These are phyloP conservation scores for Daldinia grandis DNA, from an alignment of 495 filamentous ascomycete genomes.

Conservation along the genomic window DNA sequence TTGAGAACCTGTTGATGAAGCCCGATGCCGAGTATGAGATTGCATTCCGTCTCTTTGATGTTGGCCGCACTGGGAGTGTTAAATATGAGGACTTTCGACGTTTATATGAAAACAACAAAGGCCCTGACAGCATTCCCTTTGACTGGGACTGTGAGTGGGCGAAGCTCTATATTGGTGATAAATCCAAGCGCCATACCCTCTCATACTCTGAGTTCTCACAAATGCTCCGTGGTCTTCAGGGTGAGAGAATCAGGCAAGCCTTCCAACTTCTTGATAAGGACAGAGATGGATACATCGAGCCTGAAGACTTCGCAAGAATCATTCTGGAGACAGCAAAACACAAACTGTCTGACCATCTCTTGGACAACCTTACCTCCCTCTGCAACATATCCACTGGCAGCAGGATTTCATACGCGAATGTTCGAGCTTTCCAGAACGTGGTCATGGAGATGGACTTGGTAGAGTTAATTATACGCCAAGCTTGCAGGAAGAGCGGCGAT, in stretches of 20 bases:
- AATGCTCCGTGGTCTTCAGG: slow-evolving; percentile 95
- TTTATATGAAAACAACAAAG: slow-evolving; percentile 85
- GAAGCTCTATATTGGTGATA: slow-evolving; percentile 88
- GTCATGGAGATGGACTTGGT: slow-evolving; percentile 98
- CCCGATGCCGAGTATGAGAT: slow-evolving; percentile 99
- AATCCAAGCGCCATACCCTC: slow-evolving; percentile 83
- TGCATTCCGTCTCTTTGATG: slow-evolving; percentile 93
- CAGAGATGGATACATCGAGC: slow-evolving; percentile 96
- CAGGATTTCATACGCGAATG: slow-evolving; percentile 97
- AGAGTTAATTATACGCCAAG: slow-evolving; percentile 87
- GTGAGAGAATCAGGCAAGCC: slow-evolving; percentile 92
- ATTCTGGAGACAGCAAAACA: slow-evolving; percentile 92
- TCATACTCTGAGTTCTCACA: slow-evolving; percentile 98
- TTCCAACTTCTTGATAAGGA: slow-evolving; percentile 93
- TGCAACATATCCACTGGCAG: slow-evolving; percentile 93
- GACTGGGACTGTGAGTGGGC: slow-evolving; percentile 98
- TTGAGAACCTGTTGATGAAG: slow-evolving; percentile 91
- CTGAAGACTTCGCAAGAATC: slow-evolving; percentile 95
- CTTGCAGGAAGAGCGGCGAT: slow-evolving; percentile 81
- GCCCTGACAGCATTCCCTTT: slow-evolving; percentile 82
- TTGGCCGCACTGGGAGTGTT: slow-evolving; percentile 79
- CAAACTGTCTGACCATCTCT: slow-evolving; percentile 95
- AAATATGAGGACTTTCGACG: slow-evolving; percentile 86
- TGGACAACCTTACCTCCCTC: slow-evolving; percentile 91
- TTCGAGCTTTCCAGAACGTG: slow-evolving; percentile 96